Evolutionary conservation across 2,329 filamentous ascomycete species (phyloP).

Genomic region (Xylaria sp.): DNA sequence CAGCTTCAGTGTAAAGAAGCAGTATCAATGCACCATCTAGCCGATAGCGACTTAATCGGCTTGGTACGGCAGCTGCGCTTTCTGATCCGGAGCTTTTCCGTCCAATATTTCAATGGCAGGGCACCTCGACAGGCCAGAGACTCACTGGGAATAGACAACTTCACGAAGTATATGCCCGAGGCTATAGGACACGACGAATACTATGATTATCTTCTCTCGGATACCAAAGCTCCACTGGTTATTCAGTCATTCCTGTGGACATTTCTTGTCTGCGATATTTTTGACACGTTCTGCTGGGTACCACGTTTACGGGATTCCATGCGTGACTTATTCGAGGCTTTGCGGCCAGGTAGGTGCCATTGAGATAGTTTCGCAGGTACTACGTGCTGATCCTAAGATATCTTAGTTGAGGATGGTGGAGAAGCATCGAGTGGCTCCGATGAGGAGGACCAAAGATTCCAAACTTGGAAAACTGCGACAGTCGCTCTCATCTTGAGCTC

Average conservation of each 20-base stretch:
- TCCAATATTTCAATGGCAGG: neutral
- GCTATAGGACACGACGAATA: neutral
- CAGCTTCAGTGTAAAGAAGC: neutral
- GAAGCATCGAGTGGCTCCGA: neutral
- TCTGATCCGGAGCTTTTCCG: neutral
- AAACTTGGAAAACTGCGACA: slow-evolving; percentile 4
- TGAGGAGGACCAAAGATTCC: neutral
- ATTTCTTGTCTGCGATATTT: neutral
- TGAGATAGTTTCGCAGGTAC: neutral
- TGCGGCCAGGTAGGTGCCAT: neutral
- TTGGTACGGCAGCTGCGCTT: neutral
- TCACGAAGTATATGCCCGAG: neutral
- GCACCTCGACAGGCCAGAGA: neutral
- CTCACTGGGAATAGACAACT: neutral
- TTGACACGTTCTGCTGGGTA: slow-evolving; percentile 5
- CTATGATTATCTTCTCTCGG: neutral
- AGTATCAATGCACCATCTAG: neutral
- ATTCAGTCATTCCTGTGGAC: slow-evolving; percentile 16
- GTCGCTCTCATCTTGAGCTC: neutral
- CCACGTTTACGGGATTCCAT: neutral
- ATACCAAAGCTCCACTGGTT: neutral
- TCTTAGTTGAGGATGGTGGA: neutral
- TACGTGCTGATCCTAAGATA: neutral
- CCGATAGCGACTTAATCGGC: slow-evolving; percentile 3
- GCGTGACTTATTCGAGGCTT: neutral